Percentiles rank a stretch among this genome's conserved stretches.
These are phyloP conservation scores for Boletales sp. DNA, from an alignment of 768 basidiomycete genomes.

Conservation along the genomic window DNA sequence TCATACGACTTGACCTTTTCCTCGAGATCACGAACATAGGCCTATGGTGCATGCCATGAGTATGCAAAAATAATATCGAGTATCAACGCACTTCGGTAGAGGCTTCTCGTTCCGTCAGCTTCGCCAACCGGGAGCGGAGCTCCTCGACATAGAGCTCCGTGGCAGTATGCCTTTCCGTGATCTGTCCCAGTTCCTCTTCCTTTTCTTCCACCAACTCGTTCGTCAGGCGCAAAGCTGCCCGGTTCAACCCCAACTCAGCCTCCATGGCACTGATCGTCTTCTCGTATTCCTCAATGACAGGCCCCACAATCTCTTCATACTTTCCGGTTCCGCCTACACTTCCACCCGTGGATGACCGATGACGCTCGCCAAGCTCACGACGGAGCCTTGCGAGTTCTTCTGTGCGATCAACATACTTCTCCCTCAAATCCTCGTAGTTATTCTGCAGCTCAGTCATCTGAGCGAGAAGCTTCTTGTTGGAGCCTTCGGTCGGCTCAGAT, in stretches of 20 bases:
- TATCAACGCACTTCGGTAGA: constrained; percentile 75
- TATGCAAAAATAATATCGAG: neutral
- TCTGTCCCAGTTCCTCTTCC: constrained; percentile 67
- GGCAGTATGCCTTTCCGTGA: constrained; percentile 67
- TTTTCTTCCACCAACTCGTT: constrained; percentile 93
- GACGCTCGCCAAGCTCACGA: constrained; percentile 73
- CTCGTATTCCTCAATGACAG: constrained; percentile 98
- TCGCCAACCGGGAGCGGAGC: constrained; percentile 71
- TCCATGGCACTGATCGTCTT: constrained; percentile 95
- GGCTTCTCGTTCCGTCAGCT: constrained; percentile 82
- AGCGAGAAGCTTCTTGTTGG: constrained; percentile 71
- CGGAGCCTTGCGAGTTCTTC: constrained; percentile 82
- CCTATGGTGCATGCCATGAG: constrained; percentile 42
- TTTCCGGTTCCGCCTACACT: constrained; percentile 66
- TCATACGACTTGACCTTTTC: constrained; percentile 84
- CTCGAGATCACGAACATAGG: constrained; percentile 91
- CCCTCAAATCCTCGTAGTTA: constrained; percentile 81
- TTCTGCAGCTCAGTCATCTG: constrained; percentile 83
- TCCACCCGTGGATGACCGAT: constrained; percentile 55
- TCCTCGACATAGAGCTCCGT: constrained; percentile 89
- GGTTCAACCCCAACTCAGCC: constrained; percentile 82
- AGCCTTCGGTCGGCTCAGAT: constrained; percentile 48
- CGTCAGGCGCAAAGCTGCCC: constrained; percentile 83
- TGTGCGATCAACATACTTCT: constrained; percentile 83
- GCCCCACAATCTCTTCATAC: constrained; percentile 92